Evolutionary conservation across 768 basidiomycete genomes (phyloP).

Genomic region (Naganishia randhawae): DNA sequence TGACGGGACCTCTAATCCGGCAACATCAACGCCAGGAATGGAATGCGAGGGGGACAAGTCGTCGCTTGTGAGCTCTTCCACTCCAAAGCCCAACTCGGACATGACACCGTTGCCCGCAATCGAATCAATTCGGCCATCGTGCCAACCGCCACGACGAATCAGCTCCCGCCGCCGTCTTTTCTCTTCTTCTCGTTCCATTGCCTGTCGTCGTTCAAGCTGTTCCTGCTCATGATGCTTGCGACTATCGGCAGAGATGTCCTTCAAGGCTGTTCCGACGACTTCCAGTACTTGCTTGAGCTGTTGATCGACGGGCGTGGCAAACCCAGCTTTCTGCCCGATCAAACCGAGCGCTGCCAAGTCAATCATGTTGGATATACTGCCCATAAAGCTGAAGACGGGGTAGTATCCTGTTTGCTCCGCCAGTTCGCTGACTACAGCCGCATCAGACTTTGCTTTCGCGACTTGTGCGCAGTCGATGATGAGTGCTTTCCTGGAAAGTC

Average conservation of each 20-base stretch:
- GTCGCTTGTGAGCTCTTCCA: conserved; percentile 58
- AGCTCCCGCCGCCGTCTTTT: conserved; percentile 50
- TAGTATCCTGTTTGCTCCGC: conserved; percentile 68
- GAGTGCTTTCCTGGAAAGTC: conserved; percentile 59
- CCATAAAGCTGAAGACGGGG: conserved; percentile 80
- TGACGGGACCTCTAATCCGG: conserved; percentile 16
- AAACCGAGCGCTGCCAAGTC: conserved; percentile 88
- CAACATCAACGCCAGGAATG: conserved; percentile 32
- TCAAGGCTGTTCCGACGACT: conserved; percentile 69
- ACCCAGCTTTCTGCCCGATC: conserved; percentile 94
- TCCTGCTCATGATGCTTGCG: conserved; percentile 52
- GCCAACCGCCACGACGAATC: conserved; percentile 68
- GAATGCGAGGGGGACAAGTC: conserved; percentile 45
- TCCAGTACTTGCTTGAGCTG: conserved; percentile 81
- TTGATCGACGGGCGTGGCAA: conserved; percentile 71
- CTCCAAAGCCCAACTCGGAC: conserved; percentile 76
- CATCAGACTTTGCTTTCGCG: conserved; percentile 60
- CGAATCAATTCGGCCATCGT: conserved; percentile 80
- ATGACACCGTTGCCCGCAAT: conserved; percentile 82
- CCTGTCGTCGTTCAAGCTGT: conserved; percentile 52
- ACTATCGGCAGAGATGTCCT: conserved; percentile 57
- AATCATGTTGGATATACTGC: conserved; percentile 73
- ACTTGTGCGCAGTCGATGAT: conserved; percentile 80
- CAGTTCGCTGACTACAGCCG: conserved; percentile 63
- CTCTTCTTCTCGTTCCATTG: conserved; percentile 51